Evolutionary conservation across 805 yeast genomes (phyloP), one percentile per base, ranked within the genome.

Genomic region (Candida mattraensis): DNA sequence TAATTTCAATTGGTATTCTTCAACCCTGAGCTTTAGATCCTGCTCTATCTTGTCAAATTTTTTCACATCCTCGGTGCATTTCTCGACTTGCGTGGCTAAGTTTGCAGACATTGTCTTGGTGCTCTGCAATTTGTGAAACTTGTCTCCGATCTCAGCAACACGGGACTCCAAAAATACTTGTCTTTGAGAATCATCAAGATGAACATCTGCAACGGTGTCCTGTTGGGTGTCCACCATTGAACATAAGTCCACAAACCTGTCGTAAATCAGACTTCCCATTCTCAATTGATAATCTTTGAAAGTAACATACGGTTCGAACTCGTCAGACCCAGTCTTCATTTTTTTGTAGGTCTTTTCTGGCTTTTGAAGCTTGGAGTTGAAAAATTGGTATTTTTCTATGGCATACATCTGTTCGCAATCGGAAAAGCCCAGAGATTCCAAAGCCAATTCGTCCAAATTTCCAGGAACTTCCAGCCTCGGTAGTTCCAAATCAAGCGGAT

Each of bases 91-190:
- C 36, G 61, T 63, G 14, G 43, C 51, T 17, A 56, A 43, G 4
- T 47, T 50, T 3, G 49, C 47, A 11, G 61, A 53, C 17, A 49
- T 51, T 4, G 58, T 62, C 24, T 63, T 66, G 12, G 58, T 47
- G 8, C 44, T 51, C 28, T 64, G 63, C 14, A 61, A 49, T 22
- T 54, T 53, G 32, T 70, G 68, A 48, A 69, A 76, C 8, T 51
- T 37, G 2, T 53, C 56, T 3, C 75, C 80, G 17, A 72, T 66
- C 20, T 58, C 53, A 2, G 43, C 51, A 46, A 70, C 67, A 28
- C 57, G 46, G 3, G 46, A 50, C 47, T 76, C 81, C 15, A 70
- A 42, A 5, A 48, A 30, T 17, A 53, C 39, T 39, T 73, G 76
- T 28, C 70, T 54, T 9, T 53, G 39, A 4, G 75, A 69, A 24